Base-by-base conservation (phyloP, 148 eudicot genomes). In the Nyssa sinensis region DNA sequence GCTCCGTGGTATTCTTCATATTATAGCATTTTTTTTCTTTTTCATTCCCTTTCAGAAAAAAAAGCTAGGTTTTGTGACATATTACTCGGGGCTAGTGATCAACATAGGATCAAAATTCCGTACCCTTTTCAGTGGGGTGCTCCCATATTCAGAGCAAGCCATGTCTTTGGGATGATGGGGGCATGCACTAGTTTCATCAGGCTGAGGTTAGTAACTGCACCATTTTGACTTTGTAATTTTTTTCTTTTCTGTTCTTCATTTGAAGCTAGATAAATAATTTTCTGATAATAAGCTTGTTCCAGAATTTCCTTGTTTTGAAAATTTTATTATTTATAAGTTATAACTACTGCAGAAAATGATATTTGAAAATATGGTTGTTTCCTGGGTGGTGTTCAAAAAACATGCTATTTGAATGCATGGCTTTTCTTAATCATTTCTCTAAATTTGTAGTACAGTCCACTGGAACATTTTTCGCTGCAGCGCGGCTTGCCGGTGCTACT, bases 151-250 rank as follows among this genome's bases (percentile, higher is more conserved):
- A 88, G 93, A 78, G 97, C 97, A 67, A 86, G 94, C 80, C 94
- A 93, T 79, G 97, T 89, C 71, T 95, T 95, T 79, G 97, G 97
- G 30, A 95, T 95, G 99, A 83, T 95, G 87, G 99, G 99, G 53
- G 97, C 99, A n/a, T 62, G 91, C 96, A 62, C 90, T 95, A 75
- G 99, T 95, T 74, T 77, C 99, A 16, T 73, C 97, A 19, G 94
- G 93, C 41, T 97, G 93, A 96, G 99, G 92, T 70, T 66, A 60
- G 72, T 78, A 62, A 25, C 49, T 39, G 35, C 62, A 14, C 39
- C 17, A 19, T 14, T 61, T 53, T 31, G 24, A 31, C 25, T 28
- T 34, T 30, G 62, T 62, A 19, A 2, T 41, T n/a, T 4, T 66
- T 31, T n/a, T 6, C n/a, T 16, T 34, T 61, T 59, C 39, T 4